phyloP scores from a whole-genome alignment of 2,329 filamentous ascomycete species.

The Pseudogymnoascus sp. region DNA sequence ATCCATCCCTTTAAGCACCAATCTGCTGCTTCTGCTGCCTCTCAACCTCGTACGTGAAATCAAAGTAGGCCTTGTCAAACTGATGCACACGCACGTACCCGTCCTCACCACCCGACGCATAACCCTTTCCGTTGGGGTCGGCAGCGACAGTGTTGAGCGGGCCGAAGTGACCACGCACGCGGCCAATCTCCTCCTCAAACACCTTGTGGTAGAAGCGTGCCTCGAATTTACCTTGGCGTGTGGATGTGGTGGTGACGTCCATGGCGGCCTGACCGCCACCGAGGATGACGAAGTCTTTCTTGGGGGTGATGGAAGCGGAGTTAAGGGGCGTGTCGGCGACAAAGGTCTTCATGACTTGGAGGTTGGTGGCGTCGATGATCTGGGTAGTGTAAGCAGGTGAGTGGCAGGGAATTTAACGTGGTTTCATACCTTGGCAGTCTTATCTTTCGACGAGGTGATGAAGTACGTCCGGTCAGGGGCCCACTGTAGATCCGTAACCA shows the following conservation, averaged over 20 bases:
- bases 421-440: slow-evolving; percentile 71
- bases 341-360: slow-evolving; percentile 91
- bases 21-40: slow-evolving; percentile 49
- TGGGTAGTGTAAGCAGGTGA: slow-evolving; percentile 27
- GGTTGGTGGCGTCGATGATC: slow-evolving; percentile 78
- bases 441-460: slow-evolving; percentile 97
- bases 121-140: slow-evolving; percentile 83
- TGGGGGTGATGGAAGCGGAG: slow-evolving; percentile 85
- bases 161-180: slow-evolving; percentile 95
- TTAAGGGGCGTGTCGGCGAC: slow-evolving; percentile 89
- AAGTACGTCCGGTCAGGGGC: slow-evolving; percentile 91
- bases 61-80: slow-evolving; percentile 97
- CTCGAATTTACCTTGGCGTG: slow-evolving; percentile 97
- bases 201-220: slow-evolving; percentile 99
- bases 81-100: slow-evolving; percentile 97
- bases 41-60: slow-evolving; percentile 98
- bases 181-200: slow-evolving; percentile 96
- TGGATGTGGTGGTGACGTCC: slow-evolving; percentile 92
- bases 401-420: background rate
- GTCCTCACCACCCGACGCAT: slow-evolving; percentile 94
- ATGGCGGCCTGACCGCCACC: slow-evolving; percentile 97
- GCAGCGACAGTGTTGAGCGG: slow-evolving; percentile 93
- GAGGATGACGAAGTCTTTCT: slow-evolving; percentile 96
- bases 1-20: slow-evolving; percentile 19
- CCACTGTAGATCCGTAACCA: slow-evolving; percentile 88